phyloP scores from a whole-genome alignment of 768 basidiomycete species.

The Phylloporus sp. region DNA sequence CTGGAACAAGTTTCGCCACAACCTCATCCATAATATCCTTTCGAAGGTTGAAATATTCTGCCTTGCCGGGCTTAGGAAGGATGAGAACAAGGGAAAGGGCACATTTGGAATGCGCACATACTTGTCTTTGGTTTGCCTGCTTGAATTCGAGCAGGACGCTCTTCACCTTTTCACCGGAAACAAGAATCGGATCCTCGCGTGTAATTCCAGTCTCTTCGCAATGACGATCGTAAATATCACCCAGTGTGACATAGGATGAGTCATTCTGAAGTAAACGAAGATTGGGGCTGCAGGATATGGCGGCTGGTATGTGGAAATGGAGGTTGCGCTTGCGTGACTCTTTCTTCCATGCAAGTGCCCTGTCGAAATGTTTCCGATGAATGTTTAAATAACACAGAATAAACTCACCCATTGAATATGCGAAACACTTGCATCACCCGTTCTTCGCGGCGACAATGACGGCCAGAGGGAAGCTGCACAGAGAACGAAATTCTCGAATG shows the following conservation, averaged over 20 bases:
- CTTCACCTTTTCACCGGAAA: slow-evolving; percentile 81
- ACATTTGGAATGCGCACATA: slow-evolving; percentile 13
- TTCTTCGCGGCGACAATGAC: slow-evolving; percentile 89
- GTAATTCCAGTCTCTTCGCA: slow-evolving; percentile 71
- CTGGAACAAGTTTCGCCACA: slow-evolving; percentile 81
- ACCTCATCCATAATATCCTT: slow-evolving; percentile 91
- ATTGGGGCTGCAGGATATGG: slow-evolving; percentile 77
- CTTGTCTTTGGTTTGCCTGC: slow-evolving; percentile 43
- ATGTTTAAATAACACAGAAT: not conserved
- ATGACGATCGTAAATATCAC: slow-evolving; percentile 92
- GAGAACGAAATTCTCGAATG: slow-evolving; percentile 87
- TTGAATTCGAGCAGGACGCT: slow-evolving; percentile 59
- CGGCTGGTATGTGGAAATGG: slow-evolving; percentile 85
- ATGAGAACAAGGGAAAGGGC: not conserved
- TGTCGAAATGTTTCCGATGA: slow-evolving; percentile 29
- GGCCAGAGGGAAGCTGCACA: slow-evolving; percentile 82
- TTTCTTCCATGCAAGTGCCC: slow-evolving; percentile 81
- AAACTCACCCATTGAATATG: slow-evolving; percentile 82
- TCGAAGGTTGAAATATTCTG: slow-evolving; percentile 66
- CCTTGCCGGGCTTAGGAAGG: slow-evolving; percentile 48
- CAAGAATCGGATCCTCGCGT: slow-evolving; percentile 84
- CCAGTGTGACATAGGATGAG: slow-evolving; percentile 83
- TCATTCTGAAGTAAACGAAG: slow-evolving; percentile 89
- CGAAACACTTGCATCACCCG: slow-evolving; percentile 88
- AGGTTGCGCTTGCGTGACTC: slow-evolving; percentile 92